Conservation (phyloP, 331 rosid species). For the Erythrophleum ivorense region DNA sequence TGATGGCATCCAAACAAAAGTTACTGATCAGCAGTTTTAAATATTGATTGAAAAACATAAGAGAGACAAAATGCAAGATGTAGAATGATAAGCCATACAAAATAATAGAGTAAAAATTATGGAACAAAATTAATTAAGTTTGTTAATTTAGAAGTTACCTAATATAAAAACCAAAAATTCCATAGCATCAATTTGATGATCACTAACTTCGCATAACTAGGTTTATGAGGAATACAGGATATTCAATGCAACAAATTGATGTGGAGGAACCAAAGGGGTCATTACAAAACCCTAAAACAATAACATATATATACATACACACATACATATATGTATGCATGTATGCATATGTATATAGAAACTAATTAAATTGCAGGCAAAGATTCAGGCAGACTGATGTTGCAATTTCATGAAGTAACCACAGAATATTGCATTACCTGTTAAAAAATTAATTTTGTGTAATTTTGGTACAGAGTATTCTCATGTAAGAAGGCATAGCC, state of each 20-base stretch:
- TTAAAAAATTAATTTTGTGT: neutral
- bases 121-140: neutral
- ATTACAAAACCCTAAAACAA: neutral
- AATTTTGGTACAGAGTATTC: neutral
- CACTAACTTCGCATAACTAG: neutral
- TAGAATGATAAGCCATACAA: neutral
- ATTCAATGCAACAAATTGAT: neutral
- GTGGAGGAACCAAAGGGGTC: constrained; percentile 4
- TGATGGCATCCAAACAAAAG: constrained; percentile 35
- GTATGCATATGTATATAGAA: neutral
- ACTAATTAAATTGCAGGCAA: constrained; percentile 3
- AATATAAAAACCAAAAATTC: neutral
- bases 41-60: constrained; percentile 12
- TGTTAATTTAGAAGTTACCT: neutral
- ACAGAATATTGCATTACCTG: neutral
- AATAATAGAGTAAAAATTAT: neutral
- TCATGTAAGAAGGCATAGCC: neutral
- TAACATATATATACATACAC: neutral
- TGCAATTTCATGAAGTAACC: constrained; percentile 6
- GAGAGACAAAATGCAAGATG: neutral
- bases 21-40: constrained; percentile 12
- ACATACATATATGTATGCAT: neutral
- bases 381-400: neutral
- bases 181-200: neutral
- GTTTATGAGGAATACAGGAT: neutral